Base-by-base conservation (phyloP, 1,139 yeast species). In the Hanseniaspora sp. region DNA sequence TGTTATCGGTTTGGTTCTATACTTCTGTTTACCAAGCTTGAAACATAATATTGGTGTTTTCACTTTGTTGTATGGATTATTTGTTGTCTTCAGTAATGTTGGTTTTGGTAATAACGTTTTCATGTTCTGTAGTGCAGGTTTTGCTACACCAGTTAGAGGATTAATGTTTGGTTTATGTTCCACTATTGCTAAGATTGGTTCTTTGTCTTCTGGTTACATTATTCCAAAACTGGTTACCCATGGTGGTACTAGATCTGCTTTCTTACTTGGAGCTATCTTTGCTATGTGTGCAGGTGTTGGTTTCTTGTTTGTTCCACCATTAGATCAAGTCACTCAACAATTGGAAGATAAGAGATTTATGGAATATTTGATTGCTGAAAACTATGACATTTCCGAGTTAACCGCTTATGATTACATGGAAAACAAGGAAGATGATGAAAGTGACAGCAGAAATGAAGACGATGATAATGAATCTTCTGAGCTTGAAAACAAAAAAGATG, bases 161-260 rank as follows among this genome's bases (percentile, higher is more conserved):
- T 86, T 83, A 63, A 86, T 85, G 70, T 90, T 90, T 67, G 94
- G 92, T 61, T 76, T 87, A 61, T 92, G 95, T 47, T 96, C 96
- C 56, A 95, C 95, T 33, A 63, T 80, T 55, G 96, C 95, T 64
- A 88, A 87, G 67, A 74, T 86, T 58, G 96, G 96, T 64, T 96
- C 95, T 1, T 87, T 88, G 64, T 86, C 83, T 39, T 96, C 96
- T 57, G 82, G 94, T 47, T 86, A 82, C 67, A 82, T 84, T 34
- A 90, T 90, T 78, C 95, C 96, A 46, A 76, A 77, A 52, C 78
- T 84, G 58, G 78, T 80, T 60, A 72, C 71, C 58, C 71, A 72
- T 58, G 51, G 46, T 35, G 56, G 56, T 45, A 49, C 48, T 5
- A 37, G 41, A 31, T 23, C 48, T 29, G 28, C 56, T 9, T 87